Base-by-base conservation (phyloP, 345 rosid species). In the Pistacia integerrima region DNA sequence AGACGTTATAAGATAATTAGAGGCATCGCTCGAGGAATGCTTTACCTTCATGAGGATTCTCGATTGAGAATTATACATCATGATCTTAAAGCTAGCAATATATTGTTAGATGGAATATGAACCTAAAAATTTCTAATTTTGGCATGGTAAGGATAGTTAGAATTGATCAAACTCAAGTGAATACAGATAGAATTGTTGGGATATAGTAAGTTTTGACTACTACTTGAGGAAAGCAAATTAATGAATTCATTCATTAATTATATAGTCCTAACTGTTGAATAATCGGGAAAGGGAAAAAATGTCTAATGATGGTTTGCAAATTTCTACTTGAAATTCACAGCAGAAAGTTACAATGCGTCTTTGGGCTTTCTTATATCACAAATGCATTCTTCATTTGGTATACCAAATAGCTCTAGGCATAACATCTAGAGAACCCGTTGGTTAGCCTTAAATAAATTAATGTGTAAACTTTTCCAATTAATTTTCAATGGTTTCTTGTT, bases 161-260 rank as follows among this genome's bases (percentile, higher is more conserved):
- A 22, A 0, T 22, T 22, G 22, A 22, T 65, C 88, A 83, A 76
- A 76, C 79, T 46, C 84, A 78, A 76, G 87, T 56, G 28, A 70
- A 59, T 76, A 80, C 88, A 18, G 51, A 56, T 8, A 83, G 70
- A 51, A 69, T 87, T 5, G 83, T 73, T 5, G 88, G 87, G n/a
- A 83, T 85, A 58, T 80, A 71, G 86, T 82, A 82, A 84, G 85
- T 48, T 14, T 22, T 2, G 36, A 11, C 36, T 7, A 18, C n/a
- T 70, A 11, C 18, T 20, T 16, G 3, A 25, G 4, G 8, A 30
- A 2, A 13, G 0, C 16, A 0, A 1, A 17, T 16, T 51, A n/a
- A 1, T 2, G 10, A 64, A 8, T 35, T 17, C 9, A 64, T 3
- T 10, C 11, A 10, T 61, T 61, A 64, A 5, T n/a, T 1, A 49